Base-by-base conservation (phyloP, 805 yeast genomes). In the Spathaspora passalidarum region DNA sequence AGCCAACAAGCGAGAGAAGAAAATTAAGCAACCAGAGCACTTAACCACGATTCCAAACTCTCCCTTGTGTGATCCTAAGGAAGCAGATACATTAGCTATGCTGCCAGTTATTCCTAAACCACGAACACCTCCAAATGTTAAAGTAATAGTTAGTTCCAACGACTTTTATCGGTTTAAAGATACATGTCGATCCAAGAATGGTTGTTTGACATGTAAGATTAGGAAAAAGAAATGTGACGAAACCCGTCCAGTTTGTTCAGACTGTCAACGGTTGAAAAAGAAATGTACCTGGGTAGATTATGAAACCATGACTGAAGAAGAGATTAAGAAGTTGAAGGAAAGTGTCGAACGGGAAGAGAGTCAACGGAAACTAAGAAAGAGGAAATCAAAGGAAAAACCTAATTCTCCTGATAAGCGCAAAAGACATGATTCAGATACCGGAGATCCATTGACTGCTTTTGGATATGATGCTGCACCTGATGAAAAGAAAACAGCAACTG, bases 171-270 rank as follows among this genome's bases (percentile, higher is more conserved):
- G 42, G 16, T 47, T 46, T 35, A 54, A 49, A 40, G 46, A 48
- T 8, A 13, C 64, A 37, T 69, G 61, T 52, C 60, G 79, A 50
- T 76, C 86, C 1, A 75, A 68, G 52, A 69, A 69, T n/a, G 88
- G 89, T 0, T 84, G 90, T 58, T 61, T 83, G 32, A 83, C 87
- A 0, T 84, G 90, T 61, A 84, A 83, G 55, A 68, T 78, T 32
- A 64, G 89, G 37, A 83, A 82, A 69, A 81, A 80, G 55, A 69
- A 80, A 51, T 79, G 84, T 56, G 75, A 78, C 50, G 82, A 79
- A 52, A 49, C 47, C 6, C 66, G 65, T 46, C 84, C 84, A 1
- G 54, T 63, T 1, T 79, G 84, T 55, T 68, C 75, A 1, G 82
- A 75, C 52, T 79, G 84, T 50, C 14, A 22, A 9, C 56, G 83